Evolutionary conservation across 176 grass and related monocot species (phyloP), one percentile per base, ranked within the genome.

Genomic region (Musa schizocarpa): DNA sequence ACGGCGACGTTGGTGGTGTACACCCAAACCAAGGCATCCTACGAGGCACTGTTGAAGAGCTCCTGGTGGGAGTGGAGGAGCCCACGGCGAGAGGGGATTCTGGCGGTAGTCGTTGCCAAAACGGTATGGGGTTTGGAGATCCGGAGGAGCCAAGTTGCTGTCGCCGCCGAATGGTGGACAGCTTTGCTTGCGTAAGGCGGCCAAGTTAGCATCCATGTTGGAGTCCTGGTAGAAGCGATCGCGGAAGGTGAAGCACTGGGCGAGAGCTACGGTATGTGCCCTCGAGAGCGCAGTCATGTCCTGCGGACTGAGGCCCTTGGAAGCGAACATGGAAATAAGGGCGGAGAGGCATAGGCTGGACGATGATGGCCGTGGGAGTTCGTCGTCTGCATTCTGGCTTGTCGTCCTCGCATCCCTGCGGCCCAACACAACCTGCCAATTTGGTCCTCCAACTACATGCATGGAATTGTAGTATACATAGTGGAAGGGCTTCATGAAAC

Each of bases 251-350:
- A 10, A 3, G 84, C 90, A 92, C 29, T 53, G 63, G 8, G 86
- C 81, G 24, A 50, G 75, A 1, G 86, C 86, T 29, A 92, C 71
- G 2, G 90, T 86, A 69, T 92, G 90, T 19, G 81, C 81, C 3
- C 89, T 86, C 26, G 83, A 67, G 20, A 92, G 83, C n/a, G 86
- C 81, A 48, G 88, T 86, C 86, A 89, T 92, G 80, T 92, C 89
- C 16, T 80, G 82, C 68, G 23, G 62, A 77, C 43, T 83, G 2
- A 92, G 50, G 1, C 89, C 89, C 74, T 88, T 85, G 29, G 76
- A 76, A 61, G 83, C 70, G 80, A 92, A 92, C 9, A 76, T 76
- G 9, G 63, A 12, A 43, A 79, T 73, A 52, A 92, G 83, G 62
- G 12, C 12, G 50, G 9, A 71, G 63, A 88, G 89, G 83, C 48